Conservation (phyloP, 768 basidiomycete species). For the Agaricus subrufescens region DNA sequence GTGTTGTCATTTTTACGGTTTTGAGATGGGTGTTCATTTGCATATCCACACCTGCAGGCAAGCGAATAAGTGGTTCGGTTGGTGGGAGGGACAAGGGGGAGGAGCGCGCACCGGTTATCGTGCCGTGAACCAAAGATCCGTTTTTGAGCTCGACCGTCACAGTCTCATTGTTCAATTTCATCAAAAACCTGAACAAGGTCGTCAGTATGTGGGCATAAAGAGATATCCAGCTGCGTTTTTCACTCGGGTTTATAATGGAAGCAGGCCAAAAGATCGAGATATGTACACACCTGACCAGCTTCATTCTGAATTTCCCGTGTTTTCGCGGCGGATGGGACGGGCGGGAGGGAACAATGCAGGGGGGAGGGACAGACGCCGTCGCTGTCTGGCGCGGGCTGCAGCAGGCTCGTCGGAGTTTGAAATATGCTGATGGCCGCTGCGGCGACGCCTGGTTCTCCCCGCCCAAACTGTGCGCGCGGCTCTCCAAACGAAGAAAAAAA, state of each 20-base stretch:
- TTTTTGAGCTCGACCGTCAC: constrained; percentile 98
- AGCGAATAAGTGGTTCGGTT: neutral
- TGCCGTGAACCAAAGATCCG: constrained; percentile 91
- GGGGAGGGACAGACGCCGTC: neutral
- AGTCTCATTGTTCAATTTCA: constrained; percentile 99
- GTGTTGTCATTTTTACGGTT: constrained; percentile 93
- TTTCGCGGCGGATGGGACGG: neutral
- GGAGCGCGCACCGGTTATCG: constrained; percentile 78
- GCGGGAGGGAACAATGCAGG: neutral
- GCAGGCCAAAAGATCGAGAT: constrained; percentile 8
- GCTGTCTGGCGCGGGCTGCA: neutral
- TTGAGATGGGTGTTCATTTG: constrained; percentile 99
- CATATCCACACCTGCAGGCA: constrained; percentile 84
- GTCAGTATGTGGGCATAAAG: constrained; percentile 3
- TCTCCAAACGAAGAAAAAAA: too few species aligned
- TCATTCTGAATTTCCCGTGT: constrained; percentile 42
- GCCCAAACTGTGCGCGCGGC: too few species aligned
- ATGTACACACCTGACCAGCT: constrained; percentile 70
- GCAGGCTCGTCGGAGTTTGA: constrained; percentile 1
- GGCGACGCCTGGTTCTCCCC: too few species aligned
- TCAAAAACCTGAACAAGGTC: constrained; percentile 73
- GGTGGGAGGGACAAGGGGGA: neutral
- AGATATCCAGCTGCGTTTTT: neutral
- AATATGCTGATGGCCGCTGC: neutral
- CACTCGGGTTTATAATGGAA: neutral